Base-by-base conservation (phyloP, 1,284 basidiomycete genomes). In the Rhodotorula mucilaginosa region DNA sequence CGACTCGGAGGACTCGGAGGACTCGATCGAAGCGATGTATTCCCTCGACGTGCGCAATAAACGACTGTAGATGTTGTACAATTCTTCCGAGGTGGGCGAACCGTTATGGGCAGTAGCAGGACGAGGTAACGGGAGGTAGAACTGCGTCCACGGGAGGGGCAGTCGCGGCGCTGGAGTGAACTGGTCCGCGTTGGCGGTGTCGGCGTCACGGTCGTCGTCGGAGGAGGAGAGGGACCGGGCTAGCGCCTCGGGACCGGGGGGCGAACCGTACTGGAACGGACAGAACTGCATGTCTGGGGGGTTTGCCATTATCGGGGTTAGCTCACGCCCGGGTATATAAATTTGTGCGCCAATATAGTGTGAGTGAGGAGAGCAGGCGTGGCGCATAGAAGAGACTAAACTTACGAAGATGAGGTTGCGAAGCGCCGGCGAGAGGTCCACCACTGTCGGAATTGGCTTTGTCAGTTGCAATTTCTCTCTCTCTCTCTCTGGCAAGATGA, bases 371-470 rank as follows among this genome's bases (percentile, higher is more conserved):
- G 6, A n/a, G 18, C 23, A 3, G 0, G 26, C 13, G n/a, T 23
- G 54, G 10, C 23, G 29, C 12, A 6, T 12, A 13, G 18, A 6
- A 46, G 12, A 34, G 19, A 49, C 69, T 54, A 34, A 15, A 49
- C 69, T 54, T 5, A 67, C 69, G 73, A 19, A 74, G 60, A 39
- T 74, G 73, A n/a, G 73, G 64, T 48, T 74, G 73, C 15, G 51
- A 58, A 2, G 73, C 73, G 16, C 73, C 73, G 6, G 73, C 73
- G 23, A 69, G 54, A 5, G 73, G 70, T 12, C 73, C 73, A 5
- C 73, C 73, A 57, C 69, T 70, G 69, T n/a, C 1, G 19, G 15
- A 18, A 2, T 2, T 18, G n/a, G 48, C 5, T 31, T 16, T 13
- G 16, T 67, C 21, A n/a, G 47, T 44, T 44, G 8, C 39, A 13